Conservation (phyloP, 1,139 yeast species). For the Taphrina confusa region DNA sequence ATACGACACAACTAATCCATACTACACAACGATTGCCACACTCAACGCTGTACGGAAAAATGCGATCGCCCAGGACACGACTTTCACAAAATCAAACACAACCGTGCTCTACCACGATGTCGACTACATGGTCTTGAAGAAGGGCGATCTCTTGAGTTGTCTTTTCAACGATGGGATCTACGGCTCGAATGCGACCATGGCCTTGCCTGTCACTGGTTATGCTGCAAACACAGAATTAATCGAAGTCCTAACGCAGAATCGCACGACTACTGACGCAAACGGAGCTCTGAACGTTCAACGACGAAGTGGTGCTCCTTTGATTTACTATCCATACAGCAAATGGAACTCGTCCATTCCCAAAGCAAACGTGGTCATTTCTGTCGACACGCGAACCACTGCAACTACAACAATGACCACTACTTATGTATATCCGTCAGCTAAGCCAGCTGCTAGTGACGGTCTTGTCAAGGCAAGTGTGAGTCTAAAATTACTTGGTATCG, state of each 20-base stretch:
- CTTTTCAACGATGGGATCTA: constrained; percentile 30
- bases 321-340: constrained; percentile 32
- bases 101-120: constrained; percentile 19
- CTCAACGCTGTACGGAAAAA: constrained; percentile 34
- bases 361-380: constrained; percentile 13
- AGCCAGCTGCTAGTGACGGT: constrained; percentile 13
- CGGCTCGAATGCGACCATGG: constrained; percentile 28
- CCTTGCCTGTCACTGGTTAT: constrained; percentile 20
- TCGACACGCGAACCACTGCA: constrained; percentile 33
- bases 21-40: constrained; percentile 32
- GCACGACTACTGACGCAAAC: constrained; percentile 22
- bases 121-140: constrained; percentile 19
- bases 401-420: constrained; percentile 33
- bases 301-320: constrained; percentile 32
- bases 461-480: constrained; percentile 24
- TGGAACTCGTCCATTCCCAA: constrained; percentile 17
- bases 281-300: constrained; percentile 26
- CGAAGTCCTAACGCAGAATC: constrained; percentile 32
- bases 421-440: constrained; percentile 19
- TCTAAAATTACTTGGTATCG: constrained; percentile 5
- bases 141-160: constrained; percentile 30
- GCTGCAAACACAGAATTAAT: constrained; percentile 25
- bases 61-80: constrained; percentile 30
- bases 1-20: constrained; percentile 35
- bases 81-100: constrained; percentile 4